Conservation (phyloP, 306 rosid genomes). For the Corylus avellana region DNA sequence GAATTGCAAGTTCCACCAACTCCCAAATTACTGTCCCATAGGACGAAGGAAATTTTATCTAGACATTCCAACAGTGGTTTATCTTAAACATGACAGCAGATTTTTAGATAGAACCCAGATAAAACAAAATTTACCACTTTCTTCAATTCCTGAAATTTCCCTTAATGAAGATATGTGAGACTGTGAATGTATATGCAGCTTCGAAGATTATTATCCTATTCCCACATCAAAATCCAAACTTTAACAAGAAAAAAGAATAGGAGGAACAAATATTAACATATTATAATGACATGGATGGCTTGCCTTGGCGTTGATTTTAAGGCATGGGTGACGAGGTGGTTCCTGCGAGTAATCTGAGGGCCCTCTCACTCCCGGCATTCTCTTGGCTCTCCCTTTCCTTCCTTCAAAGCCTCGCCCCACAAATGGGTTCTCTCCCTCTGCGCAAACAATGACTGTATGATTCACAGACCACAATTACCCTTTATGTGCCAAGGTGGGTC, state of each 20-base stretch:
- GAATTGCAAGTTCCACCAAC: background rate
- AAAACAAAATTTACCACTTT: background rate
- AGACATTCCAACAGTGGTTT: background rate
- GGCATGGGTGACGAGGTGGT: conserved; percentile 67
- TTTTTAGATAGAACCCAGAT: background rate
- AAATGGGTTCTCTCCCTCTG: background rate
- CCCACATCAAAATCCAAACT: background rate
- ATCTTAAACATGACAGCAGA: background rate
- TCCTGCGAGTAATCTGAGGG: conserved; percentile 77
- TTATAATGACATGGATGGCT: background rate
- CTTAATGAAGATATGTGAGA: background rate
- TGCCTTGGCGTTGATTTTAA: conserved; percentile 69
- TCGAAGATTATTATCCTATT: background rate
- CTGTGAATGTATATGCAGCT: background rate
- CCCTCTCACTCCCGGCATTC: conserved; percentile 68
- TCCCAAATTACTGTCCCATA: background rate
- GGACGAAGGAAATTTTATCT: background rate
- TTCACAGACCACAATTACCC: too few relatives aligned
- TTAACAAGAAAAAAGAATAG: background rate
- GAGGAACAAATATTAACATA: background rate
- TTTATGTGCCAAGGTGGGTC: background rate
- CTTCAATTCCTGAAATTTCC: background rate
- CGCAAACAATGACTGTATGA: background rate
- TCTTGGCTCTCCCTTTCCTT: background rate
- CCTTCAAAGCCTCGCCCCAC: background rate